A percentile compares a stretch with the other conserved stretches of the same genome.
phyloP scores from a whole-genome alignment of 306 rosid species.

The Prunus armeniaca region DNA sequence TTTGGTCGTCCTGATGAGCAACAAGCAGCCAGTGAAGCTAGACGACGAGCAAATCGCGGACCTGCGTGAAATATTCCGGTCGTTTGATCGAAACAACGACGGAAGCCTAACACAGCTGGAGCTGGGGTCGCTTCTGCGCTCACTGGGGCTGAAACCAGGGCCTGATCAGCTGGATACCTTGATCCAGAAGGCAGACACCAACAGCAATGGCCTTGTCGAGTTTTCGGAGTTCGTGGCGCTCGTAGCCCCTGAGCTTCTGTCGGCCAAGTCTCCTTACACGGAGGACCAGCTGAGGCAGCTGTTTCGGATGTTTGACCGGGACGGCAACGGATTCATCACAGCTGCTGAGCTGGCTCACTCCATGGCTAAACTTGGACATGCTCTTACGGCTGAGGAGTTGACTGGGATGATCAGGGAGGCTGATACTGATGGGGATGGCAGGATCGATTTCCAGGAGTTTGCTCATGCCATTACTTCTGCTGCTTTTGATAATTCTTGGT shows the following conservation, averaged over 20 bases:
- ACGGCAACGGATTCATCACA: constrained; percentile 83
- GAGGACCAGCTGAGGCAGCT: constrained; percentile 66
- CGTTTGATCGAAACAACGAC: constrained; percentile 86
- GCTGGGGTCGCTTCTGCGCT: constrained; percentile 74
- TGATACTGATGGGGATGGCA: constrained; percentile 82
- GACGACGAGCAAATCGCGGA: constrained; percentile 85
- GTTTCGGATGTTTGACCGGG: constrained; percentile 74
- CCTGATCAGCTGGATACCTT: constrained; percentile 69
- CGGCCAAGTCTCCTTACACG: constrained; percentile 78
- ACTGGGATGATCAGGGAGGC: constrained; percentile 92
- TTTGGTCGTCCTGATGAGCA: constrained; percentile 43
- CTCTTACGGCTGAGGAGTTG: constrained; percentile 76
- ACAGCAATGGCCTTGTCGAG: constrained; percentile 74
- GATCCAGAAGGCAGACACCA: constrained; percentile 71
- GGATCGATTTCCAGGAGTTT: constrained; percentile 74
- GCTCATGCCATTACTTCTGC: constrained; percentile 75
- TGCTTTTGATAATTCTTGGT: constrained; percentile 90
- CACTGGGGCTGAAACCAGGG: constrained; percentile 82
- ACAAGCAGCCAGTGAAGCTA: constrained; percentile 52
- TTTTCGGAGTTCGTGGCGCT: constrained; percentile 75
- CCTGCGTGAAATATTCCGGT: constrained; percentile 71
- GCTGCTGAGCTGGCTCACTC: constrained; percentile 94
- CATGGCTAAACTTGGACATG: constrained; percentile 87
- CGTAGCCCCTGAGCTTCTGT: constrained; percentile 73
- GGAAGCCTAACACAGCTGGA: constrained; percentile 86